Evolutionary conservation across 345 rosid genomes (phyloP), one percentile per base, ranked within the genome.

Genomic region (Nasturtium officinale): DNA sequence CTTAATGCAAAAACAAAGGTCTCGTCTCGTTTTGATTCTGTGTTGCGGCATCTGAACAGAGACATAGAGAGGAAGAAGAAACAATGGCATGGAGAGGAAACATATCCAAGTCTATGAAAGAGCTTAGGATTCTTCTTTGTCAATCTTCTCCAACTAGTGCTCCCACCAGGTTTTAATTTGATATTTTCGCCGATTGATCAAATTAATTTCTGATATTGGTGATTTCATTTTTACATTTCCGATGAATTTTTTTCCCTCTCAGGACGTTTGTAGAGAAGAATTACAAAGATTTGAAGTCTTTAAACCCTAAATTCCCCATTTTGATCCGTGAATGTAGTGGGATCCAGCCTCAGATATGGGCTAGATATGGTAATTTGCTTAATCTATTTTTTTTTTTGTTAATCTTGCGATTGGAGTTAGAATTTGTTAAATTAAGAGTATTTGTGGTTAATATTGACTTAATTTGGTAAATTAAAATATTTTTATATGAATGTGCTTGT

Each of bases 261-360:
- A 91, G 96, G 78, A 78, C 89, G 5, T 89, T 95, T 59, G 84
- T 92, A 3, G 97, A 90, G 84, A 85, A 83, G 71, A 96, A 90
- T 75, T 95, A 91, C 85, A 92, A 83, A 84, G 89, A 87, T 37
- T 79, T 92, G 75, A 92, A 95, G 84, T 79, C 94, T 38, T 80
- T 87, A 13, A 96, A 92, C 87, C 99, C 99, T 13, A 88, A 87
- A 75, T 82, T 95, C 2, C 91, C 98, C 4, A 82, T 95, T 68
- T 74, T 95, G 76, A 86, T 95, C 76, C 97, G 97, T 29, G 99
- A 95, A 76, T 81, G 90, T 83, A 82, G 79, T 10, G 89, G 92
- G 46, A 78, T 86, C 57, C 87, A 87, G 73, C 98, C 99, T 56
- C 96, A 96, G 82, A 68, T 95, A 59, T 95, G 99, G 99, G 99